phyloP scores from a whole-genome alignment of 1,284 basidiomycete species.

The Heterobasidion irregulare region DNA sequence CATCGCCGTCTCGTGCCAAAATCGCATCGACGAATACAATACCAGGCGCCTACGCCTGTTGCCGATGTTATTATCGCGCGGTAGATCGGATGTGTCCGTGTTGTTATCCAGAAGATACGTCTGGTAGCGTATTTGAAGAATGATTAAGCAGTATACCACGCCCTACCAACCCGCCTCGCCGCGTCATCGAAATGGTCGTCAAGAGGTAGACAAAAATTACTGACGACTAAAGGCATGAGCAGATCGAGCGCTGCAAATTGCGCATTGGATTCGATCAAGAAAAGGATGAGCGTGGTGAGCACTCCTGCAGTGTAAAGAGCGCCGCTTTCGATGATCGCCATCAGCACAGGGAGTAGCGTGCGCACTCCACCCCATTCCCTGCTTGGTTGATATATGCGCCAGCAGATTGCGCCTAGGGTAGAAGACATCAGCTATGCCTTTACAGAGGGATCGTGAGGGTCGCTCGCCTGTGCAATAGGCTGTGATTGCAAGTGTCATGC shows the following conservation, averaged over 20 bases:
- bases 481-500: not conserved
- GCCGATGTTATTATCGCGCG: too few species aligned
- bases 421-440: not conserved
- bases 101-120: not conserved
- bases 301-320: not conserved
- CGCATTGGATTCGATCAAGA: not conserved
- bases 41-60: not conserved
- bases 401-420: not conserved
- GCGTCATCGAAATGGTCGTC: not conserved
- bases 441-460: not conserved
- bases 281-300: not conserved
- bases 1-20: not conserved
- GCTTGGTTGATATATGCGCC: not conserved
- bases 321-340: constrained; percentile 1
- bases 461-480: not conserved
- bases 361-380: not conserved
- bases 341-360: not conserved
- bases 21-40: not conserved
- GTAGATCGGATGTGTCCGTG: not conserved
- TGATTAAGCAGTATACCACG: not conserved
- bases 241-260: not conserved
- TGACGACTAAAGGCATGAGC: not conserved
- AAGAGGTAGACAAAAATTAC: not conserved
- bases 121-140: not conserved
- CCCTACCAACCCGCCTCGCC: not conserved